Base-by-base conservation (phyloP, 1,284 basidiomycete species). In the Exobasidium cylindrosporum region DNA sequence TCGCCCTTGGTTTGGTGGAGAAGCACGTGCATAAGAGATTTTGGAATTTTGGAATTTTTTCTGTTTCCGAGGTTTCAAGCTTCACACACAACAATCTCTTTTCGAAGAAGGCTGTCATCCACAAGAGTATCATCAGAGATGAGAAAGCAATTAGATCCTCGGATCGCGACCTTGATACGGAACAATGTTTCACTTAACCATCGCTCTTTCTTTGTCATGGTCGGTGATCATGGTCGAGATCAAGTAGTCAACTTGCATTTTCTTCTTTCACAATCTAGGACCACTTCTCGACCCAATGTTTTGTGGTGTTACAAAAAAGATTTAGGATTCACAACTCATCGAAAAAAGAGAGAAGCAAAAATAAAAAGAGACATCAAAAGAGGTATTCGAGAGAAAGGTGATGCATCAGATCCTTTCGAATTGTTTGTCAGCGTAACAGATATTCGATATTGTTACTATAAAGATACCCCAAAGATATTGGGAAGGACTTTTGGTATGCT, bases 401-500 rank as follows among this genome's bases (percentile, higher is more conserved):
- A 97, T 63, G 92, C 95, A 79, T 28, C 69, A 43, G 88, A 92
- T 79, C 95, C 96, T 0, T 98, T 99, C 77, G 96, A 98, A 83
- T 90, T 98, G 59, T 98, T 99, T 77, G 89, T 98, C 26, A 90
- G 91, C 2, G 92, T 97, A n/a, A 98, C 96, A 6, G 95, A 99
- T 80, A 97, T 99, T 63, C 88, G 95, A 66, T 98, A 99, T 84
- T 77, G 76, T 68, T 79, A 78, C 72, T 78, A 78, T 69, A 79
- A 79, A 67, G 77, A 79, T 49, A 76, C 77, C 6, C 70, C 74
- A 40, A 77, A 78, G 63, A 74, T 79, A 26, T 87, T 98, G 31
- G 96, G 96, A 74, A 91, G 97, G 79, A 98, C 96, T 0, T 97
- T 90, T 81, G 95, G 95, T 50, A 98, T 98, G 93, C 88, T 92